phyloP scores from a whole-genome alignment of 192 early-diverging fungal genomes.

The Powellomyces hirtus region DNA sequence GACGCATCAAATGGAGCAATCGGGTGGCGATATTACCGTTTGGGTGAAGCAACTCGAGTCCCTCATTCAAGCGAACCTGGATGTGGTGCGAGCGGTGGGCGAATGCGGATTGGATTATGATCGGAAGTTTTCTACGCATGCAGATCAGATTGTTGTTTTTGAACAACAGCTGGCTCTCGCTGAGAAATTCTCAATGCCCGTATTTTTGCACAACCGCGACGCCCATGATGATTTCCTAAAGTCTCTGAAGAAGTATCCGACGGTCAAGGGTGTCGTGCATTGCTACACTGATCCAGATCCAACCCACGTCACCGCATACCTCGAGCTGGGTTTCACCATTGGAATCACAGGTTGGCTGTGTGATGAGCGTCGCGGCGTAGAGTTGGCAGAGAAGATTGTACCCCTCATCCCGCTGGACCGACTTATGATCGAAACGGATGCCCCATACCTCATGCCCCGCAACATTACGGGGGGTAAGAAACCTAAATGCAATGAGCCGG shows the following conservation, averaged over 20 bases:
- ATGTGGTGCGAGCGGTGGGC: slow-evolving; percentile 82
- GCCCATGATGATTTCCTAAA: slow-evolving; percentile 76
- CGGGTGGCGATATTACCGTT: background rate
- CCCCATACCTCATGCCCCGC: slow-evolving; percentile 61
- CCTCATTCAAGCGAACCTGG: slow-evolving; percentile 3
- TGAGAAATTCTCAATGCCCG: slow-evolving; percentile 70
- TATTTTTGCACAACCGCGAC: slow-evolving; percentile 91
- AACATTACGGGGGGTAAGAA: background rate
- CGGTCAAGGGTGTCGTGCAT: slow-evolving; percentile 77
- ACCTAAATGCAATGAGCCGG: slow-evolving; percentile 16
- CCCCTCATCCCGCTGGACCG: slow-evolving; percentile 71
- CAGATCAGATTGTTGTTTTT: slow-evolving; percentile 49
- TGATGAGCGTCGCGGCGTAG: slow-evolving; percentile 30
- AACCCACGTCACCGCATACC: slow-evolving; percentile 60
- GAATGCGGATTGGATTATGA: slow-evolving; percentile 98
- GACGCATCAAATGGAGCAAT: background rate
- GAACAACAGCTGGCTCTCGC: slow-evolving; percentile 77
- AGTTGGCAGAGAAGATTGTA: slow-evolving; percentile 50
- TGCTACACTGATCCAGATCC: slow-evolving; percentile 79
- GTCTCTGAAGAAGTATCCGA: slow-evolving; percentile 58
- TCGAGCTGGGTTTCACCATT: slow-evolving; percentile 74
- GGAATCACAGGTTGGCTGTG: slow-evolving; percentile 90
- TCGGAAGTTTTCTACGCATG: slow-evolving; percentile 48
- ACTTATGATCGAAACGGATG: slow-evolving; percentile 93
- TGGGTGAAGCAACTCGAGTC: slow-evolving; percentile 15